phyloP scores from a whole-genome alignment of 495 filamentous ascomycete genomes.

The Delitschia confertaspora region DNA sequence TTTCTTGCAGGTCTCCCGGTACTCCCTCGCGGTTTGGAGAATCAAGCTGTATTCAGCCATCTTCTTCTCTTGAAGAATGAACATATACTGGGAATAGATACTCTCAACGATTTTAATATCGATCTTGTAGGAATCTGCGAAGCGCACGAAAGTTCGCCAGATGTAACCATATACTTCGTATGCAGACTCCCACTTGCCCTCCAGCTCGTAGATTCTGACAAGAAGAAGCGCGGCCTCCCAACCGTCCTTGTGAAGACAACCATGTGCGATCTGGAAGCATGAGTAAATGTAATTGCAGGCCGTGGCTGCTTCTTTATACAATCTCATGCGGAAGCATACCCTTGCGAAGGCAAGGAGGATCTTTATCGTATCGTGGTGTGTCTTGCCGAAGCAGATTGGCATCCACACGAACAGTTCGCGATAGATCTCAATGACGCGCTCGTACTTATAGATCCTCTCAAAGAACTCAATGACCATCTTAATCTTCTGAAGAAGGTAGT shows the following conservation, averaged over 20 bases:
- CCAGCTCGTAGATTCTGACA: slow-evolving; percentile 37
- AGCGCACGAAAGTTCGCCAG: slow-evolving; percentile 22
- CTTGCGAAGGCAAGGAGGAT: slow-evolving; percentile 31
- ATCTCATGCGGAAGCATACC: slow-evolving; percentile 32
- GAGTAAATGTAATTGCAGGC: slow-evolving; percentile 38
- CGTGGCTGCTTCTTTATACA: slow-evolving; percentile 39
- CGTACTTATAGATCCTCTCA: slow-evolving; percentile 40
- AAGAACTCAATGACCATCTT: slow-evolving; percentile 39
- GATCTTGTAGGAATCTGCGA: slow-evolving; percentile 12
- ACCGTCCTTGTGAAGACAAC: slow-evolving; percentile 34
- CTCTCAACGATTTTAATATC: slow-evolving; percentile 13
- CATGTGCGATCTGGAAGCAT: slow-evolving; percentile 36
- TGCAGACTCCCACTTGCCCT: slow-evolving; percentile 38
- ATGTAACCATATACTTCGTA: slow-evolving; percentile 29
- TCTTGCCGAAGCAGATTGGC: slow-evolving; percentile 38
- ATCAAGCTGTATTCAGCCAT: slow-evolving; percentile 12
- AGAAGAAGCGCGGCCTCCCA: slow-evolving; percentile 39
- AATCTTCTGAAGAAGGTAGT: slow-evolving; percentile 33
- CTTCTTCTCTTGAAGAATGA: slow-evolving; percentile 19
- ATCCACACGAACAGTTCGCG: slow-evolving; percentile 40
- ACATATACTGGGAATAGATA: slow-evolving; percentile 19
- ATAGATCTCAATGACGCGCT: slow-evolving; percentile 42
- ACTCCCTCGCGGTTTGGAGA: slow-evolving; percentile 14
- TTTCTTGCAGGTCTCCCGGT: slow-evolving; percentile 16
- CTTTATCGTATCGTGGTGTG: slow-evolving; percentile 38